Percentiles rank a stretch among this genome's conserved stretches.
Evolutionary conservation across 768 basidiomycete species (phyloP).

Genomic region (Tricholoma sp.): DNA sequence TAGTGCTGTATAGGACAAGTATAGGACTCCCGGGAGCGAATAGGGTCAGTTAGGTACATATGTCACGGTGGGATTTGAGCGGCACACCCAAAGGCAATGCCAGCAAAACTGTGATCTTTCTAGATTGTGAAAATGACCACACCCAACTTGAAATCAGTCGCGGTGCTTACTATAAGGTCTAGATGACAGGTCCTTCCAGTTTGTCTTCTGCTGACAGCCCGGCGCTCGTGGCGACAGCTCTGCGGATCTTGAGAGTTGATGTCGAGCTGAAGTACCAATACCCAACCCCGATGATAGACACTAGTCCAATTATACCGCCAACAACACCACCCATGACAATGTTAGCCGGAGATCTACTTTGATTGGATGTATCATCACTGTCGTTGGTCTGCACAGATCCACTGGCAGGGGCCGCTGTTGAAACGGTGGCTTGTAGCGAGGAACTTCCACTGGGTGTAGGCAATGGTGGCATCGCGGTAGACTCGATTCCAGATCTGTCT

Average conservation of each 20-base stretch:
- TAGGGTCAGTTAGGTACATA: too few species aligned
- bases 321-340: slow-evolving; percentile 44
- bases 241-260: slow-evolving; percentile 9
- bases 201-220: not conserved
- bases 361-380: slow-evolving; percentile 4
- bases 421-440: slow-evolving; percentile 7
- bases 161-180: too few species aligned
- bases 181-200: too few species aligned
- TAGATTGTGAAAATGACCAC: too few species aligned
- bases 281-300: slow-evolving; percentile 24
- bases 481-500: slow-evolving; percentile 25
- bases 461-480: slow-evolving; percentile 25
- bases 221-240: not conserved
- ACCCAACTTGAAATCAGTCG: too few species aligned
- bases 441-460: slow-evolving; percentile 4
- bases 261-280: slow-evolving; percentile 21
- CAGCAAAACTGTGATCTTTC: too few species aligned
- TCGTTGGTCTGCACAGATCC: slow-evolving; percentile 6
- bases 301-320: slow-evolving; percentile 33
- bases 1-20: too few species aligned
- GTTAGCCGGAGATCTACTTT: slow-evolving; percentile 25
- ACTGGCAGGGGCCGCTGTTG: slow-evolving; percentile 5
- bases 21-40: too few species aligned
- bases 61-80: too few species aligned
- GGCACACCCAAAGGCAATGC: too few species aligned